Evolutionary conservation across 768 basidiomycete genomes (phyloP), one percentile per base, ranked within the genome.

Genomic region (Trametes meyenii): DNA sequence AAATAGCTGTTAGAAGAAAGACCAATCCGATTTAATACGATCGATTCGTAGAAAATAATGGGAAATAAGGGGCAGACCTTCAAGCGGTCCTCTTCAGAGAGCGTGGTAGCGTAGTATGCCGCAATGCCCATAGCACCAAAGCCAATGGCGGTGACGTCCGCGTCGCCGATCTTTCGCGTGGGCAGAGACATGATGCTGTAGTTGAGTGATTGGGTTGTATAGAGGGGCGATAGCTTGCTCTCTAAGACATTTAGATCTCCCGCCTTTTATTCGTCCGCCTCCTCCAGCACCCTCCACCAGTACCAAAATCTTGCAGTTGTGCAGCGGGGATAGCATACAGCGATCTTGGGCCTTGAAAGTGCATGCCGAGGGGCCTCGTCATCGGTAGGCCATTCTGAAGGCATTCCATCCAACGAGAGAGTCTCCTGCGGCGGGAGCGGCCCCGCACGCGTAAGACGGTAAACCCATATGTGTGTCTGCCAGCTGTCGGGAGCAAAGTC

Each of bases 101-200:
- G 74, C 1, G 71, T 67, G 3, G 65, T 58, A 19, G 85, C 85
- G 59, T 85, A 85, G 46, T 67, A 75, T 0, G 72, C 75, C 13
- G 79, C 80, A 16, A 87, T 67, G 11, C 83, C 84, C 86, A 87
- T 87, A 4, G 80, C 73, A 4, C 87, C 87, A 63, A 82, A 86
- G 6, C 86, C 85, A 13, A 88, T 78, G 16, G 81, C 80, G 10
- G 79, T 75, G 4, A 85, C 80, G 13, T 75, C 57, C 29, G 75
- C 69, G 17, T 74, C 69, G 26, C 82, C 83, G 38, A 88, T 80
- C 60, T 72, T 79, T 59, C 77, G 79, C 59, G 73, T 77, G 40
- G 74, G 76, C 54, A 73, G 72, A 64, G 64, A 58, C 68, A 63
- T 68, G 60, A 8, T 48, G 51, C 6, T n/a, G 35, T 2, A 12